Evolutionary conservation across 2,329 filamentous ascomycete species (phyloP).

Genomic region (Penicillium sp.): DNA sequence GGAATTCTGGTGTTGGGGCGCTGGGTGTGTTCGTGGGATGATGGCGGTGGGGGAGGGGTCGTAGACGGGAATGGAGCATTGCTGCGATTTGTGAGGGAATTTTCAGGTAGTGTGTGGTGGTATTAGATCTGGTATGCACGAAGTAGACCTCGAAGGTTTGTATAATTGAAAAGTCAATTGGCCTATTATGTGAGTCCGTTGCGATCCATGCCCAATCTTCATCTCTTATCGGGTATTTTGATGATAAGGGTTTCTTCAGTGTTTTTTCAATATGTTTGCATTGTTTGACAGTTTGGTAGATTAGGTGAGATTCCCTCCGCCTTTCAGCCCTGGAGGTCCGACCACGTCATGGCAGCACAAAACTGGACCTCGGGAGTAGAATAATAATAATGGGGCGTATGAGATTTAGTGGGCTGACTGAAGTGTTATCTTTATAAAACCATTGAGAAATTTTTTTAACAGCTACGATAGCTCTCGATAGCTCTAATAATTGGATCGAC

Average conservation of each 20-base stretch:
- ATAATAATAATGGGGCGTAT: background rate
- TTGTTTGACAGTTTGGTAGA: conserved; percentile 6
- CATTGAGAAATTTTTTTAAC: background rate
- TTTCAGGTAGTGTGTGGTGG: background rate
- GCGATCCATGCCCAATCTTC: background rate
- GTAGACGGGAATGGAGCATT: conserved; percentile 36
- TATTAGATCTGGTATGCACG: background rate
- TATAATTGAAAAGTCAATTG: background rate
- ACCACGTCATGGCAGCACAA: conserved; percentile 2
- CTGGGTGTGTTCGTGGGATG: conserved; percentile 7
- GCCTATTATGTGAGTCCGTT: background rate
- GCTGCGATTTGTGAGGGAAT: background rate
- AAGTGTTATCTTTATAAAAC: background rate
- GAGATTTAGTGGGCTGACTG: background rate
- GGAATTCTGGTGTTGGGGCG: conserved; percentile 18
- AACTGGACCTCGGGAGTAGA: background rate
- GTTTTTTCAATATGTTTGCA: conserved; percentile 2
- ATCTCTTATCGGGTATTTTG: background rate
- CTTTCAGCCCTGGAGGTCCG: conserved; percentile 8
- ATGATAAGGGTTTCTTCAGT: background rate
- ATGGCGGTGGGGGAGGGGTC: conserved; percentile 30
- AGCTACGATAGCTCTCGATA: background rate
- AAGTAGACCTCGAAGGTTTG: background rate
- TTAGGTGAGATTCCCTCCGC: background rate
- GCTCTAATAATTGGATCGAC: background rate